Evolutionary conservation across 192 early-diverging fungal species (phyloP).

Genomic region (Lunasporangiospora selenospora): DNA sequence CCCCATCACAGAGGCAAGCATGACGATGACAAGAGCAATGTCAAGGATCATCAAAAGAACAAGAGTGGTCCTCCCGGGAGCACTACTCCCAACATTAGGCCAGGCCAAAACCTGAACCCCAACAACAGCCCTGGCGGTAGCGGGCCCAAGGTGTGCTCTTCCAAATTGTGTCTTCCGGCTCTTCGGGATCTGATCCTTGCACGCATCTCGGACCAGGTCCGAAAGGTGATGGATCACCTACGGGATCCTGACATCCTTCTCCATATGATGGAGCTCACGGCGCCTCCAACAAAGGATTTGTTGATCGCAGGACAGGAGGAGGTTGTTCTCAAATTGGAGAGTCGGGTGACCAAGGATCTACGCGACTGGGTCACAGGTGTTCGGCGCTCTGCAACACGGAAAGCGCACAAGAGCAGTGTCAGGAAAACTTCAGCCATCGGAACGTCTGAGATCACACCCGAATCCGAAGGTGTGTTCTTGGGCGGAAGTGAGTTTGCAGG

Average conservation of each 20-base stretch:
- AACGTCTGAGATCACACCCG: neutral
- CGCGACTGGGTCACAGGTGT: slow-evolving; percentile 21
- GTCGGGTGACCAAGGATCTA: slow-evolving; percentile 16
- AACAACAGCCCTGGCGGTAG: slow-evolving; percentile 17
- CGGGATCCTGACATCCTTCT: slow-evolving; percentile 6
- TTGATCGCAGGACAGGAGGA: slow-evolving; percentile 17
- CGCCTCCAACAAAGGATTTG: slow-evolving; percentile 13
- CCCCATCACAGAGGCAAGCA: no score
- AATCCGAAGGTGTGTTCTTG: slow-evolving; percentile 2
- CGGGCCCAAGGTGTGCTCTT: slow-evolving; percentile 29
- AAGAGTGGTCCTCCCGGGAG: no score
- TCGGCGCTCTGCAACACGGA: no score
- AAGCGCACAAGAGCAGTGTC: no score
- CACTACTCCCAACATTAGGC: no score
- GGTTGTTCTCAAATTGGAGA: slow-evolving; percentile 12
- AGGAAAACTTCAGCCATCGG: no score
- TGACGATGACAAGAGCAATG: no score
- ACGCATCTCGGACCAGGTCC: slow-evolving; percentile 19
- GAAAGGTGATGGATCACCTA: slow-evolving; percentile 22
- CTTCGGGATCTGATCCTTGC: slow-evolving; percentile 21
- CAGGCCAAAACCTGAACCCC: slow-evolving; percentile 6
- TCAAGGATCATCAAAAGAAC: no score
- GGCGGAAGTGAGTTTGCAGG: slow-evolving; percentile 3
- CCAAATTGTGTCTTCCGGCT: slow-evolving; percentile 13
- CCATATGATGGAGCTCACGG: slow-evolving; percentile 14